These are phyloP conservation scores for Kickxella alabastrina DNA, from an alignment of 192 early-diverging fungal genomes.

Conservation along the genomic window DNA sequence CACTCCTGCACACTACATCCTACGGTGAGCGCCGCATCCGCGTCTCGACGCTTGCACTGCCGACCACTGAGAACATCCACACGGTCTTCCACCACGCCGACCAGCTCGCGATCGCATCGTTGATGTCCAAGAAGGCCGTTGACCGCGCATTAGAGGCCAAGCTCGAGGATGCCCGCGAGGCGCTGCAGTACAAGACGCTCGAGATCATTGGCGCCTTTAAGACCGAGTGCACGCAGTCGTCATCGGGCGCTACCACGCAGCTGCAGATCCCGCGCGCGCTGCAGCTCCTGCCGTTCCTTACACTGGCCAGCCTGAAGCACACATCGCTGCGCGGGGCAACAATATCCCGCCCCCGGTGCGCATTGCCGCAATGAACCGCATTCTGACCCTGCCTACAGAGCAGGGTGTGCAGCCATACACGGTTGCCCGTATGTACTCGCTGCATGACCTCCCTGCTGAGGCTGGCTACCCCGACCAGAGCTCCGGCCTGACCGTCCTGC, in stretches of 20 bases:
- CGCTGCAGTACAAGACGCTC: constrained; percentile 75
- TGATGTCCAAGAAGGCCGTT: constrained; percentile 87
- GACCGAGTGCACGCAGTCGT: constrained; percentile 64
- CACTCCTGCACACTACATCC: constrained; percentile 85
- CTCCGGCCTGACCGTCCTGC: constrained; percentile 66
- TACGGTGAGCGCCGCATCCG: constrained; percentile 90
- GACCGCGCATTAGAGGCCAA: constrained; percentile 81
- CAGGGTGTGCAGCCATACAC: constrained; percentile 62
- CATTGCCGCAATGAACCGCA: constrained; percentile 71
- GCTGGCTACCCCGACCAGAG: constrained; percentile 42
- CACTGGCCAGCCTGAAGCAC: constrained; percentile 80
- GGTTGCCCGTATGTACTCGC: constrained; percentile 75
- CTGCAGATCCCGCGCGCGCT: constrained; percentile 81
- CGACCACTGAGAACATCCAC: constrained; percentile 74
- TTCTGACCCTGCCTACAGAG: constrained; percentile 82
- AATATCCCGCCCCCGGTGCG: constrained; percentile 76
- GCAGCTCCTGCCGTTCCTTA: constrained; percentile 78
- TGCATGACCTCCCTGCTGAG: constrained; percentile 72
- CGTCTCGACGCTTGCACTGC: constrained; percentile 84
- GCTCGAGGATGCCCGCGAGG: constrained; percentile 92
- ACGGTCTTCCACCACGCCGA: constrained; percentile 83
- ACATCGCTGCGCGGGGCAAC: constrained; percentile 57
- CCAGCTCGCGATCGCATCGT: constrained; percentile 74
- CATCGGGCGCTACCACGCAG: constrained; percentile 72
- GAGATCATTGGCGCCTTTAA: constrained; percentile 94